Evolutionary conservation across 2,329 filamentous ascomycete genomes (phyloP).

Genomic region (Nannizzia gypsea): DNA sequence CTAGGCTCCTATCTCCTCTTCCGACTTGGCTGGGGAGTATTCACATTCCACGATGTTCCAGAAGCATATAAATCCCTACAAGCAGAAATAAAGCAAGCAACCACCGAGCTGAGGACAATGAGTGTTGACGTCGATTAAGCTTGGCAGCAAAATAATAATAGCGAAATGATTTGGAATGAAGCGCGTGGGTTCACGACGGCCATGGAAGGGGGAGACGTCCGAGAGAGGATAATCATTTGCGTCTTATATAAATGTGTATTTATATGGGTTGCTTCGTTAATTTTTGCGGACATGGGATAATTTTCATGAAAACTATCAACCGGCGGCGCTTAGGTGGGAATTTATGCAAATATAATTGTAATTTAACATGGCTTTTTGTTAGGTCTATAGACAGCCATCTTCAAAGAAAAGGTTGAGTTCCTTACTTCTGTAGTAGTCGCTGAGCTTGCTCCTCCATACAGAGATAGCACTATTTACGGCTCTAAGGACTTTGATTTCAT

Average conservation of each 20-base stretch:
- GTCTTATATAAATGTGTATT: background rate
- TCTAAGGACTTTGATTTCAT: too few species aligned
- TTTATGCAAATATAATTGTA: background rate
- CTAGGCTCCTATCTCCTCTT: constrained; percentile 88
- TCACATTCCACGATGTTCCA: constrained; percentile 94
- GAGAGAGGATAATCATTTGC: background rate
- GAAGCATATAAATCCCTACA: constrained; percentile 82
- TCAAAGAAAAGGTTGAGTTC: too few species aligned
- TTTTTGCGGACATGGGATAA: background rate
- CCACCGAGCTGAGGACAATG: constrained; percentile 30
- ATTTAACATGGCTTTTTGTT: background rate
- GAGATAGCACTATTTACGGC: too few species aligned
- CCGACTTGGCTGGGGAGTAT: constrained; percentile 80
- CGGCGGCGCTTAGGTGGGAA: background rate
- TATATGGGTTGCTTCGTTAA: background rate
- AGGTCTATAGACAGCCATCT: too few species aligned
- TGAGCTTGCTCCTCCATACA: too few species aligned
- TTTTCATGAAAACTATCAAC: background rate
- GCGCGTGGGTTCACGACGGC: background rate
- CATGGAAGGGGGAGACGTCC: too few species aligned
- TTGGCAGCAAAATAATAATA: background rate
- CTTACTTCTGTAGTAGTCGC: too few species aligned
- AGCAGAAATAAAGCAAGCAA: constrained; percentile 55
- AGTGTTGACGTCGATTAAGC: constrained; percentile 35
- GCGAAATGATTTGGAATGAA: background rate